Percentiles rank a stretch among this genome's conserved stretches.
phyloP scores from a whole-genome alignment of 139 green algal species.

The Yamagishiella unicocca region DNA sequence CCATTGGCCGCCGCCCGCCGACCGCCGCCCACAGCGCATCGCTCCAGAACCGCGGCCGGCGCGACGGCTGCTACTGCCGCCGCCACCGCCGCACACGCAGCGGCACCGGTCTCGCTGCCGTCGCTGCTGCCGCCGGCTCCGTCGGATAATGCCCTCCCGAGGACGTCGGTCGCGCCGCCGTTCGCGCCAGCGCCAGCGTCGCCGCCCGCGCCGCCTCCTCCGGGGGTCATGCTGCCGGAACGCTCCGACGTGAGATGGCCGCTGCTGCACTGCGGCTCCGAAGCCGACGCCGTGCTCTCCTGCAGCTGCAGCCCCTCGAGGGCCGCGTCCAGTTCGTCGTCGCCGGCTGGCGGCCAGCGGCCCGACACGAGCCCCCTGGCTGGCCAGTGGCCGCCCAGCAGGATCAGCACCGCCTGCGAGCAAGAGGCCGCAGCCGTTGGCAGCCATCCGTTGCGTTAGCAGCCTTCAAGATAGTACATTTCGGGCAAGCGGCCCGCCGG shows the following conservation, averaged over 20 bases:
- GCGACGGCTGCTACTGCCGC: neutral
- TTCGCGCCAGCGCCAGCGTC: neutral
- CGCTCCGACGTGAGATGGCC: neutral
- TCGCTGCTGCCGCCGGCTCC: neutral
- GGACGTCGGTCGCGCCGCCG: neutral
- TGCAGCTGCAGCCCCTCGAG: neutral
- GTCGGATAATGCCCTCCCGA: no score
- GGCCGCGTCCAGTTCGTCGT: neutral
- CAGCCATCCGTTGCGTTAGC: no score
- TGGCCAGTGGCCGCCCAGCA: conserved; percentile 85
- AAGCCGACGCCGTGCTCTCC: neutral
- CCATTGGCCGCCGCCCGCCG: conserved; percentile 62
- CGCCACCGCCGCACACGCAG: neutral
- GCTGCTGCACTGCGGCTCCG: conserved; percentile 34
- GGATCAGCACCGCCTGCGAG: conserved; percentile 67
- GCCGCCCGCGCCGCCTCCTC: neutral
- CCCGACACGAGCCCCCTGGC: conserved; percentile 83
- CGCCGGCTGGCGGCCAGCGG: conserved; percentile 67
- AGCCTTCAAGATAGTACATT: no score
- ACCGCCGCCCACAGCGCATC: conserved; percentile 43
- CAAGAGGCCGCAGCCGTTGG: no score
- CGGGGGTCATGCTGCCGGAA: conserved; percentile 18
- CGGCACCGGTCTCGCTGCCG: neutral
- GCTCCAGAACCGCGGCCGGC: no score
- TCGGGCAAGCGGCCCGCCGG: no score